Evolutionary conservation across 345 rosid genomes (phyloP).

Genomic region (Ailanthus altissimus): DNA sequence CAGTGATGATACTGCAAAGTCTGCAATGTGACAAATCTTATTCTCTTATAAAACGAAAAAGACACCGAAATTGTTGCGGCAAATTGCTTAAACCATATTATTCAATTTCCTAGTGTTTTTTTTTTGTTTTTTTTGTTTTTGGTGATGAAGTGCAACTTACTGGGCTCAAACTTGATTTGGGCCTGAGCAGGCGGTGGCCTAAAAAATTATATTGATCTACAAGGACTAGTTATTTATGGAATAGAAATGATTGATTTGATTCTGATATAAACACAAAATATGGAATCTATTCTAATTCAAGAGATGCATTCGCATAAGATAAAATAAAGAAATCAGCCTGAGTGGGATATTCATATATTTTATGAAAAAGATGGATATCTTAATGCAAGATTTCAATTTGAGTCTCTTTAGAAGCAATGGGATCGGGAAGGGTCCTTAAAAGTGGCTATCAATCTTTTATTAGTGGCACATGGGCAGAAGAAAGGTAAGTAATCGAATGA

Average conservation of each 20-base stretch:
- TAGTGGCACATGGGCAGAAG: background rate
- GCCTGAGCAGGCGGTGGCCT: background rate
- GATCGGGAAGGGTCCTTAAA: background rate
- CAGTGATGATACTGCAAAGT: too few species aligned
- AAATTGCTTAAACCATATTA: background rate
- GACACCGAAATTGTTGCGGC: too few species aligned
- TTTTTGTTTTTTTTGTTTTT: too few species aligned
- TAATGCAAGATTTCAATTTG: background rate
- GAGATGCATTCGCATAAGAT: background rate
- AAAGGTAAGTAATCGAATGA: background rate
- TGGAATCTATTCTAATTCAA: background rate
- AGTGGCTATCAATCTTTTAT: background rate
- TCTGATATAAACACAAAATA: background rate
- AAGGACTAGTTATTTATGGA: background rate
- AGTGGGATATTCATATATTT: background rate
- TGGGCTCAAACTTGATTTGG: background rate
- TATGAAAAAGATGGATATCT: background rate
- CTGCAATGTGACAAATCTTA: too few species aligned
- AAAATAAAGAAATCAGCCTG: background rate
- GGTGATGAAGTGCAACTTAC: too few species aligned
- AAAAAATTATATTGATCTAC: background rate
- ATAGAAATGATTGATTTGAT: background rate
- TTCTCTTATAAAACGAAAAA: too few species aligned
- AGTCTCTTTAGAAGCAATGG: background rate
- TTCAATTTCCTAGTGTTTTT: background rate